Percentiles rank a stretch among this genome's conserved stretches.
phyloP scores from a whole-genome alignment of 345 rosid genomes.

The Limnanthes douglasii region DNA sequence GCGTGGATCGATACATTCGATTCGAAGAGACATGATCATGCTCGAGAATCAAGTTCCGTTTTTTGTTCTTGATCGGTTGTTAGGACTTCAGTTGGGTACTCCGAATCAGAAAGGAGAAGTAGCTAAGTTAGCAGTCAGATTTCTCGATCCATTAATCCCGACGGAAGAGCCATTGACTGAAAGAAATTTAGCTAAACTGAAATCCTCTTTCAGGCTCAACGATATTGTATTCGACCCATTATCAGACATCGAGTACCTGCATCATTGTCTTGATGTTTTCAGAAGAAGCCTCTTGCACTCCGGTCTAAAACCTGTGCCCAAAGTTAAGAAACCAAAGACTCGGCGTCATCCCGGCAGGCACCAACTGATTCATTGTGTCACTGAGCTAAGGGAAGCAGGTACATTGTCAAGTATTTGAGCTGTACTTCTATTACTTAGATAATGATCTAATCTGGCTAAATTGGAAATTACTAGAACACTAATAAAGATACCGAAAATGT shows the following conservation, averaged over 20 bases:
- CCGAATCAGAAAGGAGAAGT: constrained; percentile 38
- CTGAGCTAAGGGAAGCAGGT: constrained; percentile 47
- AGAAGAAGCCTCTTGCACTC: constrained; percentile 30
- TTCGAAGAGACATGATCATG: constrained; percentile 63
- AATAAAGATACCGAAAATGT: too few species aligned
- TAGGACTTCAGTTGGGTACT: constrained; percentile 35
- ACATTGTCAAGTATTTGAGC: too few species aligned
- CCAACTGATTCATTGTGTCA: constrained; percentile 49
- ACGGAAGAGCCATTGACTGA: constrained; percentile 49
- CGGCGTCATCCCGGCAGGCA: constrained; percentile 38
- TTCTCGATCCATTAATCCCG: constrained; percentile 54
- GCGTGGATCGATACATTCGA: constrained; percentile 65
- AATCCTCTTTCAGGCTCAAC: constrained; percentile 23
- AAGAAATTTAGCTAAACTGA: constrained; percentile 20
- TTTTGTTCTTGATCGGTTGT: constrained; percentile 34
- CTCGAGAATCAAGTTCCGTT: constrained; percentile 58
- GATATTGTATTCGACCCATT: constrained; percentile 28
- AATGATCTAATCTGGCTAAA: too few species aligned
- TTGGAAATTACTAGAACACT: too few species aligned
- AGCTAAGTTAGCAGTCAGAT: constrained; percentile 28
- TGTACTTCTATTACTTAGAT: too few species aligned
- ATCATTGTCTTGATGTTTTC: constrained; percentile 51
- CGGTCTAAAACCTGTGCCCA: constrained; percentile 30
- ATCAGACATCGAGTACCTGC: constrained; percentile 33
- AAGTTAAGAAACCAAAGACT: constrained; percentile 27